A percentile compares a stretch with the other conserved stretches of the same genome.
These are phyloP conservation scores for Sarcocystis neurona DNA, from an alignment of 169 alveolate genomes.

Conservation along the genomic window DNA sequence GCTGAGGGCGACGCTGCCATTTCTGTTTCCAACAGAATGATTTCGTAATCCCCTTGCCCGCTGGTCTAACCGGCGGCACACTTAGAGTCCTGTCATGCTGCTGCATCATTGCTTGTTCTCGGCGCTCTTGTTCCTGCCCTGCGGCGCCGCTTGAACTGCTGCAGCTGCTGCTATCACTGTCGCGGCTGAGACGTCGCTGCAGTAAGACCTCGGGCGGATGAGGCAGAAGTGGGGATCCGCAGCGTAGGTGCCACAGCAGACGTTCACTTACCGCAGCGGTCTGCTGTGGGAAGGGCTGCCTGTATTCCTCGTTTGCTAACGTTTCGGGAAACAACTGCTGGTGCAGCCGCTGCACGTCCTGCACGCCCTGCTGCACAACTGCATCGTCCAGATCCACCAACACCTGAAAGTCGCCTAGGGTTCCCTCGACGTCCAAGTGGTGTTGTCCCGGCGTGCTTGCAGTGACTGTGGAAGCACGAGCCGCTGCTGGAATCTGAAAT, in stretches of 20 bases:
- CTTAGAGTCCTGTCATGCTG: too few relatives aligned
- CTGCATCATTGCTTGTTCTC: neutral
- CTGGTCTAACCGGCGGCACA: too few relatives aligned
- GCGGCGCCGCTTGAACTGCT: neutral
- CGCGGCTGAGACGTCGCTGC: neutral
- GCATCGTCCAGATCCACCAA: constrained; percentile 14
- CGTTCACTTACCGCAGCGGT: constrained; percentile 32
- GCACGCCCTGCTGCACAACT: constrained; percentile 4
- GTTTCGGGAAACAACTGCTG: constrained; percentile 9
- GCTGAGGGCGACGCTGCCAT: neutral
- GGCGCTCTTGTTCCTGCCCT: neutral
- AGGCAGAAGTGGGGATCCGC: neutral
- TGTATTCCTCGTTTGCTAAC: neutral
- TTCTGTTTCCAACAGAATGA: neutral
- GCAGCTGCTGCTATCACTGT: constrained; percentile 25
- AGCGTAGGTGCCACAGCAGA: constrained; percentile 29
- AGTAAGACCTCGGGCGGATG: constrained; percentile 14
- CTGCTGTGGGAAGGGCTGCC: constrained; percentile 1
- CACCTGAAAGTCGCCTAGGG: constrained; percentile 13
- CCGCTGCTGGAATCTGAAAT: too few relatives aligned
- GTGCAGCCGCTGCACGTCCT: constrained; percentile 6
- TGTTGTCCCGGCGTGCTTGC: too few relatives aligned
- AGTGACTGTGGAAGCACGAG: too few relatives aligned
- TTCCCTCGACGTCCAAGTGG: too few relatives aligned
- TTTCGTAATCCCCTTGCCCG: neutral